A percentile compares a stretch with the other conserved stretches of the same genome.
Conservation (phyloP, 768 basidiomycete species). For the Boletales sp. region DNA sequence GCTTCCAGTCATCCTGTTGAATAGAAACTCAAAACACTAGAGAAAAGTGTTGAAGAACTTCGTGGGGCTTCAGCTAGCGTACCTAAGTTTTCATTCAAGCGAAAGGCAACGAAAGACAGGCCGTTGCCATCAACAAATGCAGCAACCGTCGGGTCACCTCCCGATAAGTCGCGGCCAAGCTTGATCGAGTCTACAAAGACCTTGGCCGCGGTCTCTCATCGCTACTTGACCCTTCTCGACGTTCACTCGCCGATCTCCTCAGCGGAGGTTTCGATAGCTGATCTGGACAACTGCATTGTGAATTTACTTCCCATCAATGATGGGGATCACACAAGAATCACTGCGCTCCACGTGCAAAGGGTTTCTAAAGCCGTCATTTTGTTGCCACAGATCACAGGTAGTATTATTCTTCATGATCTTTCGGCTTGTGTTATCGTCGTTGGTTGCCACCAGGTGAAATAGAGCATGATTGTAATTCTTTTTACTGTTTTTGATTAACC, state of each 20-base stretch:
- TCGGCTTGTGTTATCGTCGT: constrained; percentile 60
- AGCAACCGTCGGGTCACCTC: constrained; percentile 1
- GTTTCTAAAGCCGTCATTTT: constrained; percentile 61
- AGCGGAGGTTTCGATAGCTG: constrained; percentile 56
- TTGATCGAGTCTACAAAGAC: constrained; percentile 31
- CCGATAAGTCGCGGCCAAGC: not conserved
- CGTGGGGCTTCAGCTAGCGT: constrained; percentile 44
- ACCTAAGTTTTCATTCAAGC: constrained; percentile 69
- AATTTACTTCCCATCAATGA: constrained; percentile 46
- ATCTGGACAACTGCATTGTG: constrained; percentile 67
- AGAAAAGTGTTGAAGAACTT: constrained; percentile 50
- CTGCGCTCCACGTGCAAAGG: constrained; percentile 40
- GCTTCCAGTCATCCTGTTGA: constrained; percentile 10
- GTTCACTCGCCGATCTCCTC: constrained; percentile 36
- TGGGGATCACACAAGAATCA: constrained; percentile 7
- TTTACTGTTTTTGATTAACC: not conserved
- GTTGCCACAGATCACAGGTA: constrained; percentile 63
- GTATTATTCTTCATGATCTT: constrained; percentile 67
- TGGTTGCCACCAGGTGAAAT: constrained; percentile 74
- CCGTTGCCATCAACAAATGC: constrained; percentile 1
- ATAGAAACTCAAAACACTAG: constrained; percentile 67
- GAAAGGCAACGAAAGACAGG: constrained; percentile 31
- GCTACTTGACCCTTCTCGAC: constrained; percentile 40
- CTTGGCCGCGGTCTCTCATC: constrained; percentile 43
- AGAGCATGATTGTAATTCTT: not conserved